Percentiles rank a stretch among this genome's conserved stretches.
phyloP scores from a whole-genome alignment of 768 basidiomycete species.

The Strobilomyces confusus region DNA sequence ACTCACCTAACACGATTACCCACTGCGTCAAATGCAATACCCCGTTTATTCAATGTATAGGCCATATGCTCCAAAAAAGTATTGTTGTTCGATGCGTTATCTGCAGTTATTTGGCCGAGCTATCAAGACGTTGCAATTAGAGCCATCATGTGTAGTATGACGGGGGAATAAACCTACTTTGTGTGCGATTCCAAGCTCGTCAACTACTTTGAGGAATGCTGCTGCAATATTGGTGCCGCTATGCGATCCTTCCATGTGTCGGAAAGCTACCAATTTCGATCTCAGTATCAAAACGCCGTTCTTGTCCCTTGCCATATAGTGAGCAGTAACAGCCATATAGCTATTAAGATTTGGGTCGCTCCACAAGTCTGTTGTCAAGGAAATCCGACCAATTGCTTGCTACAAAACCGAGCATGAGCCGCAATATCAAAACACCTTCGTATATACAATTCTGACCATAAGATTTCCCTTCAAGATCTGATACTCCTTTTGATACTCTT shows the following conservation, averaged over 20 bases:
- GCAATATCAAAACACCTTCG: background rate
- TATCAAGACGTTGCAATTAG: too few species aligned
- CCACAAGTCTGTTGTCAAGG: constrained; percentile 1
- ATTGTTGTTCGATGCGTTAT: too few species aligned
- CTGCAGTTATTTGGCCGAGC: too few species aligned
- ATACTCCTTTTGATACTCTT: background rate
- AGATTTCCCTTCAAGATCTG: background rate
- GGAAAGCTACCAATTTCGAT: background rate
- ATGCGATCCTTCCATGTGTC: background rate
- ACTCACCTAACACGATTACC: too few species aligned
- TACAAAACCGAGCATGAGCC: background rate
- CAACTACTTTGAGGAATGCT: too few species aligned
- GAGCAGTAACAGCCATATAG: constrained; percentile 4
- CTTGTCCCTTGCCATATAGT: background rate
- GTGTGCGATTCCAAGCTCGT: too few species aligned
- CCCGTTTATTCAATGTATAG: too few species aligned
- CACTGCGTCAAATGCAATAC: too few species aligned
- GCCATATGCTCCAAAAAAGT: too few species aligned
- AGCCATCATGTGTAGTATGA: too few species aligned
- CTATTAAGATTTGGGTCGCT: background rate
- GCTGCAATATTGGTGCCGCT: background rate
- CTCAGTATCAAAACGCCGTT: background rate
- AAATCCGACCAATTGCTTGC: background rate
- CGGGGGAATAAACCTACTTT: too few species aligned
- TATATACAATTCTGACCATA: background rate